These are phyloP conservation scores for Ophiostoma perfectum DNA, from an alignment of 2,329 filamentous ascomycete species.

Conservation along the genomic window DNA sequence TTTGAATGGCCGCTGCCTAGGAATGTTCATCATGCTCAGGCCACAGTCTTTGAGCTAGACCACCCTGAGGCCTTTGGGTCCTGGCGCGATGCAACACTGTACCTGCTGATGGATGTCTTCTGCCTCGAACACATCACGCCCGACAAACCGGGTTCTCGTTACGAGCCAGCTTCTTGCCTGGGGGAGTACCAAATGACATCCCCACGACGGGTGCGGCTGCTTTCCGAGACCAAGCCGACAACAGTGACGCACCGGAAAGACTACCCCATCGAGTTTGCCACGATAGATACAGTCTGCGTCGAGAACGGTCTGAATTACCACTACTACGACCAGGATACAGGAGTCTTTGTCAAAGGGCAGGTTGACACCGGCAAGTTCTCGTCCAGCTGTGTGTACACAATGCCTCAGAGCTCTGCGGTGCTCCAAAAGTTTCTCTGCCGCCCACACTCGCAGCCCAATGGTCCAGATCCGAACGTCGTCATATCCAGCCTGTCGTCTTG, in stretches of 20 bases:
- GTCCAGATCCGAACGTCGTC: conserved; percentile 43
- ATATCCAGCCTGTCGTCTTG: conserved; percentile 47
- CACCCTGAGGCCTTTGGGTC: conserved; percentile 37
- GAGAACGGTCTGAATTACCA: conserved; percentile 41
- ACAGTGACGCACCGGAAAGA: conserved; percentile 33
- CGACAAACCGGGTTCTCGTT: background rate
- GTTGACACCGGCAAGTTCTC: conserved; percentile 28
- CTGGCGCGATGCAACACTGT: conserved; percentile 48
- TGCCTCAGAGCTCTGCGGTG: conserved; percentile 31
- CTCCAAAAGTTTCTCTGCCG: conserved; percentile 40
- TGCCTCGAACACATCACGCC: conserved; percentile 34
- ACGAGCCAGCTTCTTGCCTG: background rate
- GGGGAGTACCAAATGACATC: background rate
- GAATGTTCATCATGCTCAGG: conserved; percentile 33
- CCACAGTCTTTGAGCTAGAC: conserved; percentile 49
- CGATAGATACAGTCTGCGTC: conserved; percentile 39
- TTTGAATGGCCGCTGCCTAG: conserved; percentile 54
- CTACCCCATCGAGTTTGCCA: conserved; percentile 27
- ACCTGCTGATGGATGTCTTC: conserved; percentile 40
- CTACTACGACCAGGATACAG: conserved; percentile 35
- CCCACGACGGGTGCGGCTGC: background rate
- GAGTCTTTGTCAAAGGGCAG: conserved; percentile 25
- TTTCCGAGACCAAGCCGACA: conserved; percentile 33
- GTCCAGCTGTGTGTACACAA: conserved; percentile 38
- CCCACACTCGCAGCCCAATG: conserved; percentile 29